Conservation (phyloP, 768 basidiomycete genomes). For the Crepidotus variabilis region DNA sequence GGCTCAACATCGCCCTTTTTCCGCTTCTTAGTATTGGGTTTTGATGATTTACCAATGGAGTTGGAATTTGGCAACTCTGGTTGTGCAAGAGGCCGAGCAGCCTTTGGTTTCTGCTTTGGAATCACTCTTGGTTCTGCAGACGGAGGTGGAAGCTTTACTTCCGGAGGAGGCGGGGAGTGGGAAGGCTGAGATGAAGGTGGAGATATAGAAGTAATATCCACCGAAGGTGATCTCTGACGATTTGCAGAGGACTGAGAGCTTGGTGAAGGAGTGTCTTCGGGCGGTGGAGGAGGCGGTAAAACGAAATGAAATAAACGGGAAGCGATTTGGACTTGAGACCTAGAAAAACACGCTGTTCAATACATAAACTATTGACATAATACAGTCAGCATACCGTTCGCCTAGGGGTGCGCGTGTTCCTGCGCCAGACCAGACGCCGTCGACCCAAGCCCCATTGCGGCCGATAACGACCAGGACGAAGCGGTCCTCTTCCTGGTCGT, state of each 20-base stretch:
- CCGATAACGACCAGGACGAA: conserved; percentile 90
- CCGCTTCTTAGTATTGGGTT: conserved; percentile 61
- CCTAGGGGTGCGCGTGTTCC: conserved; percentile 83
- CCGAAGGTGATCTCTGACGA: conserved; percentile 71
- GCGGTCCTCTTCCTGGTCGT: conserved; percentile 83
- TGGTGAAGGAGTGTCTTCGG: conserved; percentile 78
- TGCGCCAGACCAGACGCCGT: conserved; percentile 91
- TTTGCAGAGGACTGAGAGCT: conserved; percentile 71
- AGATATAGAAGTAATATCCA: conserved; percentile 78
- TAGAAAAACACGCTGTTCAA: conserved; percentile 25
- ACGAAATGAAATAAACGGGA: conserved; percentile 97
- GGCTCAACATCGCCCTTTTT: conserved; percentile 57
- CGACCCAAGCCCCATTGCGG: conserved; percentile 98
- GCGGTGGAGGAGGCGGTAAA: conserved; percentile 81
- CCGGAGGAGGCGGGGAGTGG: conserved; percentile 63
- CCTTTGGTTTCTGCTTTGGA: conserved; percentile 25
- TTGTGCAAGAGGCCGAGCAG: conserved; percentile 38
- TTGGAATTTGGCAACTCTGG: conserved; percentile 64
- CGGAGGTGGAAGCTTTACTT: conserved; percentile 43
- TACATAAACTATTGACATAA: conserved; percentile 2
- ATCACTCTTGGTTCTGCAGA: conserved; percentile 28
- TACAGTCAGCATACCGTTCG: conserved; percentile 56
- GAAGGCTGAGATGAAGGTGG: conserved; percentile 81
- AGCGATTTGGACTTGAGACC: conserved; percentile 95
- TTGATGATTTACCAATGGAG: conserved; percentile 45